These are phyloP conservation scores for Begonia peltatifolia DNA, from an alignment of 306 rosid genomes.

Conservation along the genomic window DNA sequence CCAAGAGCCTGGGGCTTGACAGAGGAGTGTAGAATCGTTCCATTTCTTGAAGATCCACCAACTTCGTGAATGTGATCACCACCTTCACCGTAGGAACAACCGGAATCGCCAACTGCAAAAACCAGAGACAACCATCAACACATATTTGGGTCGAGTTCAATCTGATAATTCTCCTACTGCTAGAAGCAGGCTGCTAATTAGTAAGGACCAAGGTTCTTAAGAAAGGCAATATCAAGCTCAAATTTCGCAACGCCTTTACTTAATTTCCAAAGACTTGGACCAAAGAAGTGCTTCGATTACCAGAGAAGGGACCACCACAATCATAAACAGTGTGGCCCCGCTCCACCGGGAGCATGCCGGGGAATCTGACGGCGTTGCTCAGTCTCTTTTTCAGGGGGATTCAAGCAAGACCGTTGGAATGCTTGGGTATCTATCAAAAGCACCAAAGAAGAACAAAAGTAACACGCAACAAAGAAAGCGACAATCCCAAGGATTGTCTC, in stretches of 20 bases:
- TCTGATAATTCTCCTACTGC: too few relatives aligned
- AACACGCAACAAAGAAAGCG: conserved; percentile 3
- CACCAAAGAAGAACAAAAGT: conserved; percentile 12
- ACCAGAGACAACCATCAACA: neutral
- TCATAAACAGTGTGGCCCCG: conserved; percentile 1
- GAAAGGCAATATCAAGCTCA: too few relatives aligned
- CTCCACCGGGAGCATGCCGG: conserved; percentile 24
- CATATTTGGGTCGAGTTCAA: too few relatives aligned
- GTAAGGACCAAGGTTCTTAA: too few relatives aligned
- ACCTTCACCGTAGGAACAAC: conserved; percentile 96
- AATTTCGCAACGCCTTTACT: too few relatives aligned
- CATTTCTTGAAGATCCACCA: conserved; percentile 59
- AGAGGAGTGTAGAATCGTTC: conserved; percentile 80
- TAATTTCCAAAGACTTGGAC: too few relatives aligned
- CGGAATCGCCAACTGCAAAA: conserved; percentile 71
- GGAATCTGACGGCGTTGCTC: conserved; percentile 6
- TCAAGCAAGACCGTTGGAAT: conserved; percentile 9
- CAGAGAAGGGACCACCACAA: too few relatives aligned
- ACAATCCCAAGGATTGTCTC: conserved; percentile 9
- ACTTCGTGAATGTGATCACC: conserved; percentile 89
- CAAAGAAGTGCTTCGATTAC: too few relatives aligned
- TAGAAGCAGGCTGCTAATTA: too few relatives aligned
- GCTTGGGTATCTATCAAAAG: conserved; percentile 27
- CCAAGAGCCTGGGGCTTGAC: conserved; percentile 63
- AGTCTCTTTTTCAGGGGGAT: conserved; percentile 11